Percentiles rank a stretch among this genome's conserved stretches.
Conservation (phyloP, 495 filamentous ascomycete genomes). For the Xylaria intraflava region DNA sequence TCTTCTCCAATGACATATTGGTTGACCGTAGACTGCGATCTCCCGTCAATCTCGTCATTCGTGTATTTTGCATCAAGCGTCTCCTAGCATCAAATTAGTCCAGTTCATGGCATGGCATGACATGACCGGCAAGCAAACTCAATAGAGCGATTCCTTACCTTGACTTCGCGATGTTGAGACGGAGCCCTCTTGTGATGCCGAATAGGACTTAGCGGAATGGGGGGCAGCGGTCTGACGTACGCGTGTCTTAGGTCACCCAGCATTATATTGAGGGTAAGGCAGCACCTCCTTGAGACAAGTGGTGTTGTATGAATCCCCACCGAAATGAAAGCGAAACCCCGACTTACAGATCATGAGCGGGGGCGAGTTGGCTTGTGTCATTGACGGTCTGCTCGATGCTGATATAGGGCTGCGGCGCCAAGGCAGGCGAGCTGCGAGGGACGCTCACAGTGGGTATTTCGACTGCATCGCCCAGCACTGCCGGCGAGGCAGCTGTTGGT, state of each 20-base stretch:
- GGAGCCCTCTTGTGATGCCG: slow-evolving; percentile 70
- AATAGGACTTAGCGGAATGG: slow-evolving; percentile 53
- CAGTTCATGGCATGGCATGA: not conserved
- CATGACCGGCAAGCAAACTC: slow-evolving; percentile 24
- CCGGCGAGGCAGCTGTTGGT: slow-evolving; percentile 5
- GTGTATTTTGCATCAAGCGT: slow-evolving; percentile 87
- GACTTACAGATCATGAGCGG: slow-evolving; percentile 29
- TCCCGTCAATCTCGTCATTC: slow-evolving; percentile 76
- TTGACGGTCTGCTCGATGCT: slow-evolving; percentile 29
- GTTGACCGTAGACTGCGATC: slow-evolving; percentile 72
- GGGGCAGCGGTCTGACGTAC: slow-evolving; percentile 30
- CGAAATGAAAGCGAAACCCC: slow-evolving; percentile 5
- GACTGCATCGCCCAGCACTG: not conserved
- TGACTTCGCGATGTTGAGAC: slow-evolving; percentile 64
- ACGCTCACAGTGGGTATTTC: slow-evolving; percentile 8
- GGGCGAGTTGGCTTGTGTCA: slow-evolving; percentile 14
- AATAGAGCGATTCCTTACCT: slow-evolving; percentile 37
- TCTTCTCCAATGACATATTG: slow-evolving; percentile 94
- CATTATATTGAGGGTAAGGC: slow-evolving; percentile 4
- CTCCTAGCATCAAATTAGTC: slow-evolving; percentile 49
- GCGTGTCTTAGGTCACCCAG: slow-evolving; percentile 7
- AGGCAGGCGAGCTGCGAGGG: slow-evolving; percentile 7
- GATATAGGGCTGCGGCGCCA: slow-evolving; percentile 33
- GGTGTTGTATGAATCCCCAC: slow-evolving; percentile 6
- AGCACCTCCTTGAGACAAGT: not conserved